Percentiles rank a stretch among this genome's conserved stretches.
Conservation (phyloP, 1,284 basidiomycete species). For the Boletus semigastroideus region DNA sequence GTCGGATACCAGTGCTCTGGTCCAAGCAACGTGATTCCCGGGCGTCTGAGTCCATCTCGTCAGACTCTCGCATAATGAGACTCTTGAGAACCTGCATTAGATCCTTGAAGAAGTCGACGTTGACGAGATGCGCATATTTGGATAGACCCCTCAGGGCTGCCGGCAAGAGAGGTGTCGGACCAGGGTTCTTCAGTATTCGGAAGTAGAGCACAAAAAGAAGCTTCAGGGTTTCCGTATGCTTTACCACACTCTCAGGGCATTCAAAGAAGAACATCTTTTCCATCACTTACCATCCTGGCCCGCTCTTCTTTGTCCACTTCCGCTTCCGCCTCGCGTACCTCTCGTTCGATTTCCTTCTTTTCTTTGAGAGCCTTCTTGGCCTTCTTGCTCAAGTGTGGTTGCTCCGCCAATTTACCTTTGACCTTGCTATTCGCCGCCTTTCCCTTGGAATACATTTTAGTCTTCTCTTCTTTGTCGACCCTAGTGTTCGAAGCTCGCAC, state of each 20-base stretch:
- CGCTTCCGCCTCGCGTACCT: conserved; percentile 92
- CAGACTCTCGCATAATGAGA: conserved; percentile 59
- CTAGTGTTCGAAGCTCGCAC: conserved; percentile 72
- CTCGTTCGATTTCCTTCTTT: conserved; percentile 84
- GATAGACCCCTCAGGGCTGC: conserved; percentile 91
- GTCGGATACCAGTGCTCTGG: conserved; percentile 45
- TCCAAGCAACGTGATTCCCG: conserved; percentile 26
- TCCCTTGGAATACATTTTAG: conserved; percentile 44
- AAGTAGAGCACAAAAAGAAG: conserved; percentile 98
- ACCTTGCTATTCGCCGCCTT: conserved; percentile 46
- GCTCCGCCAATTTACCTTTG: conserved; percentile 62
- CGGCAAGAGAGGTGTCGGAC: conserved; percentile 81
- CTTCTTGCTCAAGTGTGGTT: conserved; percentile 83
- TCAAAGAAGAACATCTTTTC: conserved; percentile 12
- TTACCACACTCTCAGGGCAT: conserved; percentile 23
- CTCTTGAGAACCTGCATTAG: conserved; percentile 85
- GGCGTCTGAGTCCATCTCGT: conserved; percentile 45
- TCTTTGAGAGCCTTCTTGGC: conserved; percentile 65
- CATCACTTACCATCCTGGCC: conserved; percentile 64
- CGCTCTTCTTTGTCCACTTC: conserved; percentile 93
- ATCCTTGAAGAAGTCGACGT: conserved; percentile 98
- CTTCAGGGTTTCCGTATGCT: conserved; percentile 96
- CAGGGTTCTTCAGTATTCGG: conserved; percentile 88
- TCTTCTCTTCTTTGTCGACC: conserved; percentile 54
- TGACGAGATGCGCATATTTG: conserved; percentile 94